These are phyloP conservation scores for Trichophyton benhamiae DNA, from an alignment of 2,329 filamentous ascomycete genomes.

Conservation along the genomic window DNA sequence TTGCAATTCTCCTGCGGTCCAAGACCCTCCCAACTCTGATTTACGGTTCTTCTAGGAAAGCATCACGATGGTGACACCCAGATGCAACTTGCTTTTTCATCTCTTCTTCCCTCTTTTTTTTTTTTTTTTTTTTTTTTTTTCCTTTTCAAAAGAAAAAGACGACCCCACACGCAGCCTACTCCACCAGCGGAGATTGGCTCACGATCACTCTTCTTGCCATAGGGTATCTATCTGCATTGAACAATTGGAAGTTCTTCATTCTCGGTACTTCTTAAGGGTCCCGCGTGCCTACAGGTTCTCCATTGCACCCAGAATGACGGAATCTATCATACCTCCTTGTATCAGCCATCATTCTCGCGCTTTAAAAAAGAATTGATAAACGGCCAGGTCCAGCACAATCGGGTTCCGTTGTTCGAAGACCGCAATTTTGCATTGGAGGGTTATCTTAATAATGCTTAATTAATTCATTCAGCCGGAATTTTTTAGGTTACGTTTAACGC, in stretches of 20 bases:
- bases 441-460: conserved; percentile 5
- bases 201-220: conserved; percentile 3
- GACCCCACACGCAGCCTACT: conserved; percentile 4
- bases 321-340: neutral
- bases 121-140: neutral
- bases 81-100: conserved; percentile 2
- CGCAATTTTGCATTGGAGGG: neutral
- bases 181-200: conserved; percentile 5
- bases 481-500: conserved; percentile 9
- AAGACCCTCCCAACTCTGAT: conserved; percentile 9
- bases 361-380: neutral
- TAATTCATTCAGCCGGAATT: conserved; percentile 4
- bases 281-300: neutral
- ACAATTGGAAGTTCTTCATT: conserved; percentile 1
- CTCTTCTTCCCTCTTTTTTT: neutral
- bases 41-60: conserved; percentile 6
- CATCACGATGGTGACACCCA: conserved; percentile 5
- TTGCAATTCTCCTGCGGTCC: conserved; percentile 3
- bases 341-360: neutral
- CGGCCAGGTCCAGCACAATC: neutral
- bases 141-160: neutral
- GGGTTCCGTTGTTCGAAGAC: neutral
- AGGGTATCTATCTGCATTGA: neutral
- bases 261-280: neutral
- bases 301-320: neutral